phyloP scores from a whole-genome alignment of 805 yeast species.

The Saccharomyces eubayanus region DNA sequence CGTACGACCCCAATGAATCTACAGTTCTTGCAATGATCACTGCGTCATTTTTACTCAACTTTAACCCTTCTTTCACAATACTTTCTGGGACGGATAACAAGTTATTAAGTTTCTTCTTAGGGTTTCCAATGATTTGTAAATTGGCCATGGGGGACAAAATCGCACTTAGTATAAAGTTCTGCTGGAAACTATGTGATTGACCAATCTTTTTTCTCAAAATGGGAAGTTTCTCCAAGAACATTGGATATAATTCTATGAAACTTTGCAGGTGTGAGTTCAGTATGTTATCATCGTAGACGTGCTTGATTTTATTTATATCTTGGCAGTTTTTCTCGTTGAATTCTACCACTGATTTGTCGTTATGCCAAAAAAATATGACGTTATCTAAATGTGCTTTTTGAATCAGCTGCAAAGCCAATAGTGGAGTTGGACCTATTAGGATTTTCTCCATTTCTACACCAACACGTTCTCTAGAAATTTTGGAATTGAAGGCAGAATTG shows the following conservation, averaged over 20 bases:
- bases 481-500: constrained; percentile 49
- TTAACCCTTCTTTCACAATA: constrained; percentile 61
- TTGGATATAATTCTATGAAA: constrained; percentile 3
- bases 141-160: constrained; percentile 20
- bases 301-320: constrained; percentile 8
- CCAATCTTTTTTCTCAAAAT: constrained; percentile 1
- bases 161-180: constrained; percentile 12
- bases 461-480: constrained; percentile 83
- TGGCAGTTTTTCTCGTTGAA: constrained; percentile 17
- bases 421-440: constrained; percentile 53
- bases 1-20: constrained; percentile 24
- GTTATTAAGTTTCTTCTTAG: constrained; percentile 22
- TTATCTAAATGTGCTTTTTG: constrained; percentile 47
- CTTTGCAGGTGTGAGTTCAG: constrained; percentile 10
- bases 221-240: constrained; percentile 5
- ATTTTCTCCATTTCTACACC: constrained; percentile 80
- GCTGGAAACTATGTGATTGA: constrained; percentile 10
- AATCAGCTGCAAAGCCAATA: constrained; percentile 54
- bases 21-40: constrained; percentile 43
- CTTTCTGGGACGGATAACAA: constrained; percentile 31
- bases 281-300: constrained; percentile 9
- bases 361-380: constrained; percentile 45
- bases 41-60: constrained; percentile 50
- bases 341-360: constrained; percentile 15
- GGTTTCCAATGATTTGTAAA: constrained; percentile 18